Percentiles rank a stretch among this genome's conserved stretches.
Evolutionary conservation across 2,329 filamentous ascomycete species (phyloP).

Genomic region (Colletotrichum somersetense): DNA sequence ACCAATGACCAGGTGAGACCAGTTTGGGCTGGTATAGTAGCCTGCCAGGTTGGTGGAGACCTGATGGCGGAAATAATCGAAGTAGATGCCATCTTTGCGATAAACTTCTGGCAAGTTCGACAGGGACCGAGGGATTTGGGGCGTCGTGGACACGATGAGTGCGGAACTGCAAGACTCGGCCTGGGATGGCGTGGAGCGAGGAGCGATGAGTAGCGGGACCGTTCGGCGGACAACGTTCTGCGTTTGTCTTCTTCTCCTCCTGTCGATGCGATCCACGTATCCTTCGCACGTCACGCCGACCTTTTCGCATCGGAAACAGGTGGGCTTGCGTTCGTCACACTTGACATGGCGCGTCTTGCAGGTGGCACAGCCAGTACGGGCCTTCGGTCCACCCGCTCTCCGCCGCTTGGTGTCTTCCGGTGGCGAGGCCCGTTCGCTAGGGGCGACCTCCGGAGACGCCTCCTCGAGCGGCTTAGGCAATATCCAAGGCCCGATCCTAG

Average conservation of each 20-base stretch:
- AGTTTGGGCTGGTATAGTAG: slow-evolving; percentile 24
- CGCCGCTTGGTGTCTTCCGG: slow-evolving; percentile 26
- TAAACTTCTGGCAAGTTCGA: slow-evolving; percentile 19
- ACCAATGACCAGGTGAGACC: slow-evolving; percentile 30
- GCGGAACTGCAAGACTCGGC: background rate
- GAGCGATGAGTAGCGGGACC: slow-evolving; percentile 16
- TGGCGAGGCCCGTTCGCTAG: slow-evolving; percentile 15
- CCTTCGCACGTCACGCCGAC: slow-evolving; percentile 34
- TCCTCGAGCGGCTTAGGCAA: slow-evolving; percentile 17
- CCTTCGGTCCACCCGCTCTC: slow-evolving; percentile 35
- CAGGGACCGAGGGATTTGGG: slow-evolving; percentile 7
- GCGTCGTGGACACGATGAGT: background rate
- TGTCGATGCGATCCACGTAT: slow-evolving; percentile 25
- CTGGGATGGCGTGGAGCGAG: slow-evolving; percentile 1
- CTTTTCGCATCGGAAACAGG: slow-evolving; percentile 40
- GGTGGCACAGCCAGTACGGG: slow-evolving; percentile 40
- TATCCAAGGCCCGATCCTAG: slow-evolving; percentile 23
- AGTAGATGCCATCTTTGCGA: slow-evolving; percentile 29
- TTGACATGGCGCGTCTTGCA: slow-evolving; percentile 48
- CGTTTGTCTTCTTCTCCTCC: slow-evolving; percentile 1
- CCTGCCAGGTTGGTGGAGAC: slow-evolving; percentile 25
- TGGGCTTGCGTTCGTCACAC: slow-evolving; percentile 48
- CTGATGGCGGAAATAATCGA: slow-evolving; percentile 31
- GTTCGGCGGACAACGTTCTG: slow-evolving; percentile 12
- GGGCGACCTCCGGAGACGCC: slow-evolving; percentile 7